Conservation (phyloP, 2,329 filamentous ascomycete genomes). For the Dissoconium aciculare region DNA sequence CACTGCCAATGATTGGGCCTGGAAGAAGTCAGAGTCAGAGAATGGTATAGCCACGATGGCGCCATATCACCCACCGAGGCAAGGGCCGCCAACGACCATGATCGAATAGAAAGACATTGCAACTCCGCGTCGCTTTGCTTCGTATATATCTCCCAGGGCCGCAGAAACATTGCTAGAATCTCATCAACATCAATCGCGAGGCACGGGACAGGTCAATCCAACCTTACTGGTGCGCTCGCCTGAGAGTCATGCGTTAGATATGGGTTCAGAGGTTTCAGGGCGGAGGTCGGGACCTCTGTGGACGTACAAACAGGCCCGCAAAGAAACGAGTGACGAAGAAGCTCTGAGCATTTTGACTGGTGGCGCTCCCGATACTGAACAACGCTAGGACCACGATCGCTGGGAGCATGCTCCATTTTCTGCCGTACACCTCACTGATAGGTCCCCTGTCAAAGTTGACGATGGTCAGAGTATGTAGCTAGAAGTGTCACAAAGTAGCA, state of each 20-base stretch:
- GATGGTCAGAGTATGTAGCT: slow-evolving; percentile 18
- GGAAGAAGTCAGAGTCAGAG: too few relatives aligned
- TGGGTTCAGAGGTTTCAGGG: too few relatives aligned
- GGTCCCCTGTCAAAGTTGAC: slow-evolving; percentile 22
- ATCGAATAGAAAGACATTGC: slow-evolving; percentile 28
- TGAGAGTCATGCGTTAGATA: neutral
- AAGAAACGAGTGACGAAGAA: slow-evolving; percentile 33
- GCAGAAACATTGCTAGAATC: slow-evolving; percentile 27
- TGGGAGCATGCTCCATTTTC: slow-evolving; percentile 31
- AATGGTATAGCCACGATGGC: too few relatives aligned
- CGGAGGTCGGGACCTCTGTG: too few relatives aligned
- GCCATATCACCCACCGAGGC: too few relatives aligned
- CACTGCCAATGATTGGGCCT: slow-evolving; percentile 30
- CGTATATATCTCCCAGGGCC: slow-evolving; percentile 31
- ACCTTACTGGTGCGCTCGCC: neutral
- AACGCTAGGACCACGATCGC: slow-evolving; percentile 29
- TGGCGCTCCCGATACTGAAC: slow-evolving; percentile 34
- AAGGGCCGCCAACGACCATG: slow-evolving; percentile 27
- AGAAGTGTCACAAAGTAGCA: too few relatives aligned
- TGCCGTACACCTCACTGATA: slow-evolving; percentile 30
- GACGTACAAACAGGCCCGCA: slow-evolving; percentile 30
- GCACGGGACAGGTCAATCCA: too few relatives aligned
- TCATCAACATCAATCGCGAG: too few relatives aligned
- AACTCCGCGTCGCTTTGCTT: slow-evolving; percentile 24
- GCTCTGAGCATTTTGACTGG: slow-evolving; percentile 23